Conservation (phyloP, 768 basidiomycete species). For the Imleria badia region DNA sequence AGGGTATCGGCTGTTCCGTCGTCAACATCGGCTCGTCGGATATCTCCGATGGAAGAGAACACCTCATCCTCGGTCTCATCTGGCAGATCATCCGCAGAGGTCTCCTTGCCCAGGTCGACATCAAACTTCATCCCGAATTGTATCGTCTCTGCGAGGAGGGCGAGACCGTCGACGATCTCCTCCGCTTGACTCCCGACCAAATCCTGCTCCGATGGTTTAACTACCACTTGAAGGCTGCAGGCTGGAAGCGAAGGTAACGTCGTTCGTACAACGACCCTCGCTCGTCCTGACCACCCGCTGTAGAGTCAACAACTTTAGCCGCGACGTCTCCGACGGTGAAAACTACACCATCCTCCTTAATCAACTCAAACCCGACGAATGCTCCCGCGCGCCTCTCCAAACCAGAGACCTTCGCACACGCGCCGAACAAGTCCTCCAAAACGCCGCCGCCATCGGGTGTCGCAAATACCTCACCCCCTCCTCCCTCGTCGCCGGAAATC, state of each 20-base stretch:
- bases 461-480: slow-evolving; percentile 92
- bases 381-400: slow-evolving; percentile 85
- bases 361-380: slow-evolving; percentile 92
- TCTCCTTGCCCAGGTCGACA: slow-evolving; percentile 91
- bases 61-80: slow-evolving; percentile 95
- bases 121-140: no score
- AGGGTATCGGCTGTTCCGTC: slow-evolving; percentile 97
- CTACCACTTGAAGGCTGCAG: no score
- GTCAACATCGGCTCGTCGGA: slow-evolving; percentile 98
- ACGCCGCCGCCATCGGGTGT: no score
- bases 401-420: slow-evolving; percentile 78
- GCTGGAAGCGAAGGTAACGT: slow-evolving; percentile 78
- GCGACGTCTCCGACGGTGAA: no score
- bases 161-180: slow-evolving; percentile 94
- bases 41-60: slow-evolving; percentile 90
- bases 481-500: slow-evolving; percentile 91
- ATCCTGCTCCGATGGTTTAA: no score
- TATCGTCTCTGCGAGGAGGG: slow-evolving; percentile 96
- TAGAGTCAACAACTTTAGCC: slow-evolving; percentile 97
- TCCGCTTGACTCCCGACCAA: no score
- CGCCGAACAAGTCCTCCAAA: slow-evolving; percentile 92
- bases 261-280: no score
- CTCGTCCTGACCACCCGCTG: background rate
- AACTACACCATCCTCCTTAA: slow-evolving; percentile 96
- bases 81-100: slow-evolving; percentile 98